Conservation (phyloP, 2,329 filamentous ascomycete genomes). For the Beauveria medogensis region DNA sequence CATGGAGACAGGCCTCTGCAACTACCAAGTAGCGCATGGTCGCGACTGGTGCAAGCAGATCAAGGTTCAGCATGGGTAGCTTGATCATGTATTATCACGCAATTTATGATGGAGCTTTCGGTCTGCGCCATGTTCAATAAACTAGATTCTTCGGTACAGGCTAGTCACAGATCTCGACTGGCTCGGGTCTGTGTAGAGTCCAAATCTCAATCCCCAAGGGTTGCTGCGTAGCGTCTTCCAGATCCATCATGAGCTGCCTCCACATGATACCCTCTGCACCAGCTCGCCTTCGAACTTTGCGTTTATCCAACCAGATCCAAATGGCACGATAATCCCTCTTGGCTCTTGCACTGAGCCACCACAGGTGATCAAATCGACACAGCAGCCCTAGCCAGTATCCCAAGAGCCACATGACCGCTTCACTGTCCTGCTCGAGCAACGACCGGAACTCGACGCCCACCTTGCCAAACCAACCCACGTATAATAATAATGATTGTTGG, state of each 20-base stretch:
- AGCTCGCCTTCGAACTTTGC: constrained; percentile 11
- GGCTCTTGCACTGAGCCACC: constrained; percentile 17
- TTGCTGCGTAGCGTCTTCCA: constrained; percentile 13
- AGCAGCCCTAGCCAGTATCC: constrained; percentile 19
- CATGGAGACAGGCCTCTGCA: constrained; percentile 74
- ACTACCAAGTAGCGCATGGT: constrained; percentile 76
- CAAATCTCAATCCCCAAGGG: neutral
- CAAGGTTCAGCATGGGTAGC: constrained; percentile 21
- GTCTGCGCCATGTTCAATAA: neutral
- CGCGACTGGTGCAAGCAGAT: constrained; percentile 63
- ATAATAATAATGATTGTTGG: constrained; percentile 14
- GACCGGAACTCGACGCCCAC: constrained; percentile 16
- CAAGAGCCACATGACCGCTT: constrained; percentile 19
- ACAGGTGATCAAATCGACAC: constrained; percentile 16
- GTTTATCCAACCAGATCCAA: constrained; percentile 13
- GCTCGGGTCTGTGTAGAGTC: neutral
- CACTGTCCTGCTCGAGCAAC: constrained; percentile 14
- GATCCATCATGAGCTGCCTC: constrained; percentile 16
- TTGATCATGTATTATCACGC: neutral
- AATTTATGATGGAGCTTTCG: neutral
- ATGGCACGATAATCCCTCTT: constrained; percentile 15
- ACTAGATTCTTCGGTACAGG: neutral
- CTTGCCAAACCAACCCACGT: constrained; percentile 16
- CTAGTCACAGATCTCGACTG: neutral
- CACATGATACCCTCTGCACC: constrained; percentile 16